Conservation (phyloP, 495 filamentous ascomycete genomes). For the Aspergillus conjunctus region DNA sequence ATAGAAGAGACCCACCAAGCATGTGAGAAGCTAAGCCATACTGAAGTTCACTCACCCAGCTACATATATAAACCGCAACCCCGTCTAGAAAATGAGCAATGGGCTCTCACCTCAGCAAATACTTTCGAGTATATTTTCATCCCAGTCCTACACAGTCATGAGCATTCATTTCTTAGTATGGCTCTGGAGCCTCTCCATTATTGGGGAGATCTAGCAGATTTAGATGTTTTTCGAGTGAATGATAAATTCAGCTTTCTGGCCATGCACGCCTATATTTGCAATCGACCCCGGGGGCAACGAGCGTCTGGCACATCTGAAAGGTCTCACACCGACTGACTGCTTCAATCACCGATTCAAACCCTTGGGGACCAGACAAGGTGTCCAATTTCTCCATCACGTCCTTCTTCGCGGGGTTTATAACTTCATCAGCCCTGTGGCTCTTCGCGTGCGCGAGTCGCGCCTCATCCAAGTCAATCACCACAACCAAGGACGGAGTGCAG, state of each 20-base stretch:
- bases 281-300: constrained; percentile 51
- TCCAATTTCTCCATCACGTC: constrained; percentile 35
- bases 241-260: constrained; percentile 40
- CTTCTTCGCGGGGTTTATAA: constrained; percentile 25
- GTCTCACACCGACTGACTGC: constrained; percentile 49
- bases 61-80: too few relatives aligned
- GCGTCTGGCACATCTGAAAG: constrained; percentile 45
- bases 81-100: too few relatives aligned
- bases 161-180: too few relatives aligned
- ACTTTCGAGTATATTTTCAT: too few relatives aligned
- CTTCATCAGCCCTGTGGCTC: constrained; percentile 45
- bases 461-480: constrained; percentile 45
- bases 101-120: too few relatives aligned
- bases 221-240: too few relatives aligned
- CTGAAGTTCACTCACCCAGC: too few relatives aligned
- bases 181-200: too few relatives aligned
- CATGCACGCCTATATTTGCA: constrained; percentile 55
- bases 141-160: too few relatives aligned
- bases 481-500: constrained; percentile 41
- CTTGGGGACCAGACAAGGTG: constrained; percentile 41
- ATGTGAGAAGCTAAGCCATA: too few relatives aligned
- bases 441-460: constrained; percentile 45
- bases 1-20: too few relatives aligned
- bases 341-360: constrained; percentile 55
- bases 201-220: too few relatives aligned